A percentile compares a stretch with the other conserved stretches of the same genome.
phyloP scores from a whole-genome alignment of 768 basidiomycete genomes.

The Pulveroboletus frians region DNA sequence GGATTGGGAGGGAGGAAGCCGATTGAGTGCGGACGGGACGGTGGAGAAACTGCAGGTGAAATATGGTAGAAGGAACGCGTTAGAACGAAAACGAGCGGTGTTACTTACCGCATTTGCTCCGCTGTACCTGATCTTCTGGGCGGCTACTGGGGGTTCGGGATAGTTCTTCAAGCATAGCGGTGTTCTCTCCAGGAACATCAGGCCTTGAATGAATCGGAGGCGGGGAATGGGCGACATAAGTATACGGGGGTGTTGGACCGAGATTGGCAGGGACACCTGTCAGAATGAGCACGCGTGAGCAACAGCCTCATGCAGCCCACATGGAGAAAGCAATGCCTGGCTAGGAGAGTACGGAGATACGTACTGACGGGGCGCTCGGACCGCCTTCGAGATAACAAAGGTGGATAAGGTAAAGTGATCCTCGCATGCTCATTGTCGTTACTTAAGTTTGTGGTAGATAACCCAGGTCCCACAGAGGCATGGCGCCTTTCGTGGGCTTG shows the following conservation, averaged over 20 bases:
- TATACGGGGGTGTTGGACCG: constrained; percentile 27
- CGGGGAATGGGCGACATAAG: not conserved
- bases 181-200: constrained; percentile 1
- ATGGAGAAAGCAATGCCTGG: not conserved
- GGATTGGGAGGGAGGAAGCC: not conserved
- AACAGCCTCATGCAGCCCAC: not conserved
- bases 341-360: not conserved
- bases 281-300: not conserved
- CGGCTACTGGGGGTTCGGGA: constrained; percentile 13
- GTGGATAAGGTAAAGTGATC: not conserved
- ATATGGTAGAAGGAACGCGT: not conserved
- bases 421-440: constrained; percentile 1
- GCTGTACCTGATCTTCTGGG: constrained; percentile 1
- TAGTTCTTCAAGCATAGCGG: constrained; percentile 18
- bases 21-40: not conserved
- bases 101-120: not conserved
- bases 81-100: not conserved
- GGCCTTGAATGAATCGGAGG: not conserved
- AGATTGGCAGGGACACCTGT: constrained; percentile 7
- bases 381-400: constrained; percentile 3
- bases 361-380: constrained; percentile 4
- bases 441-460: not conserved
- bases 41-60: not conserved
- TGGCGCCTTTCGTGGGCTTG: constrained; percentile 27
- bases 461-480: constrained; percentile 22